Conservation (phyloP, 306 rosid genomes). For the Vachellia pachyceras region DNA sequence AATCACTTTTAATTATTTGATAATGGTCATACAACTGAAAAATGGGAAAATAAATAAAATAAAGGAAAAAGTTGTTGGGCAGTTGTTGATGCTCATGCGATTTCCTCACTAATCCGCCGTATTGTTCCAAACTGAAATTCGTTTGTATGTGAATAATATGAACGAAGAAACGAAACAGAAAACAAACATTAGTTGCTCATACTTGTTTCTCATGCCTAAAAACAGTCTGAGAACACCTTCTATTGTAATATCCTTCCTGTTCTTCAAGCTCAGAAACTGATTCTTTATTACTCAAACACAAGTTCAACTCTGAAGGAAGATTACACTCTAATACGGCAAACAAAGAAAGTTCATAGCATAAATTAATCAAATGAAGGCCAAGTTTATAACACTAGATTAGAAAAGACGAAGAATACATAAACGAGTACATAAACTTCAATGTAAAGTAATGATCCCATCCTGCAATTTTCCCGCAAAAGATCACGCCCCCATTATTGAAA, state of each 20-base stretch:
- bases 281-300: background rate
- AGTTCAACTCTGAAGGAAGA: background rate
- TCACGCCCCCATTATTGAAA: constrained; percentile 40
- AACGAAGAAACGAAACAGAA: constrained; percentile 6
- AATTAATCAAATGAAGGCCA: constrained; percentile 2
- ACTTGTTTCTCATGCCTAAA: background rate
- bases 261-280: background rate
- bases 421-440: constrained; percentile 32
- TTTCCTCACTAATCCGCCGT: background rate
- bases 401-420: constrained; percentile 3
- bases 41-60: background rate
- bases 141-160: background rate
- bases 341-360: background rate
- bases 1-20: background rate
- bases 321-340: background rate
- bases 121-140: constrained; percentile 11
- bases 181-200: background rate
- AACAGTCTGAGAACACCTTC: background rate
- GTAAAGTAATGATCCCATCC: constrained; percentile 35
- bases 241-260: background rate
- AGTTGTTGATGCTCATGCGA: background rate
- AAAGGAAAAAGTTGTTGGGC: background rate
- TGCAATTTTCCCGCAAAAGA: constrained; percentile 5
- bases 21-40: background rate
- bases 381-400: background rate